Conservation (phyloP, 2,329 filamentous ascomycete genomes). For the Trichoderma arundinaceum region DNA sequence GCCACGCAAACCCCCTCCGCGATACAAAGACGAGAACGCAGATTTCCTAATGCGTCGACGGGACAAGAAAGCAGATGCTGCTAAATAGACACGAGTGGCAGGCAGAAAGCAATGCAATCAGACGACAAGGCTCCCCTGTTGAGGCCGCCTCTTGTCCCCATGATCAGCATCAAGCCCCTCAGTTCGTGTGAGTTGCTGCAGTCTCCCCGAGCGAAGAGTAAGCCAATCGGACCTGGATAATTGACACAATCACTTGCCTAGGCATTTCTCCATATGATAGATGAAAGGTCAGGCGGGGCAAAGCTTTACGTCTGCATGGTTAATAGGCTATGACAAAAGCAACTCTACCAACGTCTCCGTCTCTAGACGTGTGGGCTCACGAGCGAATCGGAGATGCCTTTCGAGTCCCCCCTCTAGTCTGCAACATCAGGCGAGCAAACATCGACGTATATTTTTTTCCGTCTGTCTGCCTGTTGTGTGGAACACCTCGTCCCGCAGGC, state of each 20-base stretch:
- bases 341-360: conserved; percentile 7
- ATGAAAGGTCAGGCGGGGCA: neutral
- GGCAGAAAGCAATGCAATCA: conserved; percentile 6
- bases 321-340: neutral
- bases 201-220: neutral
- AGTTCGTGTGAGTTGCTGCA: neutral
- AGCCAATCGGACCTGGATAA: conserved; percentile 1
- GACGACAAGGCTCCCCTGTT: conserved; percentile 15
- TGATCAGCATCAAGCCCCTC: conserved; percentile 9
- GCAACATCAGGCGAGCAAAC: neutral
- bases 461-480: conserved; percentile 10
- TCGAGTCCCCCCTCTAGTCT: neutral
- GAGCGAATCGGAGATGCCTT: conserved; percentile 24
- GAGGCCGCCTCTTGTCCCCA: neutral
- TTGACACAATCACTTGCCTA: neutral
- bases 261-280: neutral
- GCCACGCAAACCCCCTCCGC: neutral
- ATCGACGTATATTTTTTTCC: neutral
- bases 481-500: conserved; percentile 7
- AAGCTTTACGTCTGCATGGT: neutral
- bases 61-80: neutral
- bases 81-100: neutral
- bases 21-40: neutral
- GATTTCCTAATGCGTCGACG: neutral
- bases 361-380: neutral